phyloP scores from a whole-genome alignment of 768 basidiomycete species.

The Boletus fagicola region DNA sequence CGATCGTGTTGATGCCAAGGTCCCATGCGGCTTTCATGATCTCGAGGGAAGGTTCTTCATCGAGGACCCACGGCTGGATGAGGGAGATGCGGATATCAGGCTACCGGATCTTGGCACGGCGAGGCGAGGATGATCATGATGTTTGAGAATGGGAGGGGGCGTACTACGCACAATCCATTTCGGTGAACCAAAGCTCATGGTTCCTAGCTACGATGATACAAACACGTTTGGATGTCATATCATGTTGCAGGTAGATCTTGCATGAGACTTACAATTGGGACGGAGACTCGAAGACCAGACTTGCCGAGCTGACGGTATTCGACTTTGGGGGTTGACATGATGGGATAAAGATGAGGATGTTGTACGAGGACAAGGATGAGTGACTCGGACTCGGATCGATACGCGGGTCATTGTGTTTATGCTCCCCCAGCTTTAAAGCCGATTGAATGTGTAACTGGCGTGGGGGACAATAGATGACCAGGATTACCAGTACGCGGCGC shows the following conservation, averaged over 20 bases:
- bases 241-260: not conserved
- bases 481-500: too few species aligned
- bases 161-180: not conserved
- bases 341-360: not conserved
- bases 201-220: conserved; percentile 22
- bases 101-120: not conserved
- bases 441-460: not conserved
- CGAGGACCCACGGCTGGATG: conserved; percentile 26
- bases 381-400: not conserved
- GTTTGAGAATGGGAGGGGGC: not conserved
- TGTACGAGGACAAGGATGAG: not conserved
- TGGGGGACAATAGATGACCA: too few species aligned
- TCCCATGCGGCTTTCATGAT: conserved; percentile 42
- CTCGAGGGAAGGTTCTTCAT: conserved; percentile 28
- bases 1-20: conserved; percentile 40
- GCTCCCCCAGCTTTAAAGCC: not conserved
- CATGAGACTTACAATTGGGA: conserved; percentile 30
- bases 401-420: not conserved
- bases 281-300: conserved; percentile 34
- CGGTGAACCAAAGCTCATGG: conserved; percentile 7
- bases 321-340: conserved; percentile 21
- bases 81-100: not conserved
- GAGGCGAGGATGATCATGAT: not conserved
- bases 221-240: not conserved
- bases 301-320: conserved; percentile 33